Evolutionary conservation across 1,139 yeast genomes (phyloP).

Genomic region (Kodamaea arcana): DNA sequence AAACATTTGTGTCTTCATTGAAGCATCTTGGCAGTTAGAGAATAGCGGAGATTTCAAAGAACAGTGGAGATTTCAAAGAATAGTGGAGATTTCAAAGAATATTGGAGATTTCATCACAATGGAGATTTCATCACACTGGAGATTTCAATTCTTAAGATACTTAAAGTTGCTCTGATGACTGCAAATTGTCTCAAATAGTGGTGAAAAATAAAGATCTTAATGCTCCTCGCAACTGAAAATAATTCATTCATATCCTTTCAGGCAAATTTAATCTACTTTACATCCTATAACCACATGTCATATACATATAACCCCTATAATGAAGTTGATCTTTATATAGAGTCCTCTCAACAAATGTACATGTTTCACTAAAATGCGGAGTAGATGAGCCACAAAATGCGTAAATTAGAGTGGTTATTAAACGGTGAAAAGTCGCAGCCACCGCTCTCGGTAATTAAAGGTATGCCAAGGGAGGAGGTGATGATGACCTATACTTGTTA

Average conservation of each 20-base stretch:
- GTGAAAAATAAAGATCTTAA: neutral
- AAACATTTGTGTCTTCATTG: no score
- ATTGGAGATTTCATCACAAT: no score
- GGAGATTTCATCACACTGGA: no score
- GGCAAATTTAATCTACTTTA: no score
- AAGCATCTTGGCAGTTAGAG: no score
- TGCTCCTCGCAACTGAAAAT: neutral
- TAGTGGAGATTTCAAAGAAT: no score
- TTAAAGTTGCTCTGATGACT: no score
- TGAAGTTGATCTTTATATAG: neutral
- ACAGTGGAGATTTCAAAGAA: no score
- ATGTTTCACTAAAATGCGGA: neutral
- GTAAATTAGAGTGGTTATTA: neutral
- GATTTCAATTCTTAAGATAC: no score
- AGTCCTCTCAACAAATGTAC: neutral
- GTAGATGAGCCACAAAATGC: neutral
- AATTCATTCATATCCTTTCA: neutral
- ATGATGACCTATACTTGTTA: no score
- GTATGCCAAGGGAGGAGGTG: neutral
- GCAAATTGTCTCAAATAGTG: neutral
- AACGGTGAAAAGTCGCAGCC: neutral
- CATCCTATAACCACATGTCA: no score
- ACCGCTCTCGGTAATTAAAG: neutral
- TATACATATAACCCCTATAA: neutral
- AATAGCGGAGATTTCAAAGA: no score